Evolutionary conservation across 306 rosid species (phyloP), one percentile per base, ranked within the genome.

Genomic region (Argentina anserina): DNA sequence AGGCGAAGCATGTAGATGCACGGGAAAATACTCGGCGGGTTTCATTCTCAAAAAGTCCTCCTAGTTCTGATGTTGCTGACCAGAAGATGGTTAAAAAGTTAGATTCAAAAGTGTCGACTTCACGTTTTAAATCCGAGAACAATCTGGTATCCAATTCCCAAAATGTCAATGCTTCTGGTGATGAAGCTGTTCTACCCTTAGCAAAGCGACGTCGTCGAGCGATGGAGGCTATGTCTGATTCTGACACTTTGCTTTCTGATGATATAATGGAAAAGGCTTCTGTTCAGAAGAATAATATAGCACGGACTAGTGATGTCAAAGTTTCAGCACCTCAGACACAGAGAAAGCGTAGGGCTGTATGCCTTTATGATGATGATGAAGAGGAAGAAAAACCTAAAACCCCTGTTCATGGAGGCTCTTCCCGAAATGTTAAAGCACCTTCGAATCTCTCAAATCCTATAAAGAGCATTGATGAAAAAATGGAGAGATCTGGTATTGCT

Each of bases 341-440:
- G 62, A 90, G 69, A 79, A 95, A 84, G 65, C 84, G 97, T 47
- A 87, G 95, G 79, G 97, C 97, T 75, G 97, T 95, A 77, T 74
- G 99, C 84, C 83, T 95, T 53, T 83, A 65, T 70, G 96, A 84
- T 40, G 90, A 87, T 0, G 90, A 86, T 0, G 90, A 90, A 14
- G 96, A 86, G 11, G 97, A 85, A 0, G 78, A 84, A 75, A 74
- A 69, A 5, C 93, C 96, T 21, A 95, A 90, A 83, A 95, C 99
- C 78, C 99, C 97, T 14, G 81, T 95, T 80, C 93, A 91, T 76
- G 97, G 96, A 81, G 98, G 96, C 65, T 86, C 88, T 78, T 82
- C 87, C 31, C 81, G 82, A 79, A 85, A 55, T 80, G 47, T 82
- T 12, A 87, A 83, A 76, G 81, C 88, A 3, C 77, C 90, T 77